Percentiles rank a stretch among this genome's conserved stretches.
These are phyloP conservation scores for Naganishia kalamii DNA, from an alignment of 768 basidiomycete genomes.

Conservation along the genomic window DNA sequence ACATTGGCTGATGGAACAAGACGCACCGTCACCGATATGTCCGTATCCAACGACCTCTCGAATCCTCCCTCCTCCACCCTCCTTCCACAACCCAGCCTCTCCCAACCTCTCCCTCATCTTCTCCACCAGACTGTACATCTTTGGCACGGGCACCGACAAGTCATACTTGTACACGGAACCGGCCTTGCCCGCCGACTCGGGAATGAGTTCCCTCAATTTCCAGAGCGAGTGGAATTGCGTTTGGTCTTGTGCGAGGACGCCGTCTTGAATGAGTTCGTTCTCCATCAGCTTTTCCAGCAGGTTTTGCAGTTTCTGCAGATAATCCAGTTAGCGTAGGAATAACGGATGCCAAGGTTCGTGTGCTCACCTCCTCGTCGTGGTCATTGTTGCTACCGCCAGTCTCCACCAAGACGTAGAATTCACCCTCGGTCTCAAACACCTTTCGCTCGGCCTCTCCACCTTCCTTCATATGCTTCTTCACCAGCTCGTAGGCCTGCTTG, in stretches of 20 bases:
- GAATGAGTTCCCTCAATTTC: conserved; percentile 83
- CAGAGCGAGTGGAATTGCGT: conserved; percentile 83
- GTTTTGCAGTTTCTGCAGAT: conserved; percentile 68
- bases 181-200: conserved; percentile 86
- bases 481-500: conserved; percentile 59
- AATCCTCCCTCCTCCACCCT: conserved; percentile 61
- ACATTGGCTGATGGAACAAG: neutral
- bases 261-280: conserved; percentile 75
- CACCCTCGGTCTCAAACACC: conserved; percentile 69
- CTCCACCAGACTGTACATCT: conserved; percentile 84
- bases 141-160: conserved; percentile 75
- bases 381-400: conserved; percentile 87
- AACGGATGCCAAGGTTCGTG: neutral
- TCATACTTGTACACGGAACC: conserved; percentile 98
- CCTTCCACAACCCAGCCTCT: conserved; percentile 50
- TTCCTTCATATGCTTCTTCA: conserved; percentile 56
- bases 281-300: conserved; percentile 73
- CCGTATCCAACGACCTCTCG: conserved; percentile 87
- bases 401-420: conserved; percentile 82
- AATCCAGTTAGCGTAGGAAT: neutral
- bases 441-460: conserved; percentile 62
- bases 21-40: conserved; percentile 89
- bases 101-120: conserved; percentile 64
- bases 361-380: conserved; percentile 80
- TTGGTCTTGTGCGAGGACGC: conserved; percentile 83